Percentiles rank a stretch among this genome's conserved stretches.
phyloP scores from a whole-genome alignment of 768 basidiomycete species.

The Saitozyma podzolica region DNA sequence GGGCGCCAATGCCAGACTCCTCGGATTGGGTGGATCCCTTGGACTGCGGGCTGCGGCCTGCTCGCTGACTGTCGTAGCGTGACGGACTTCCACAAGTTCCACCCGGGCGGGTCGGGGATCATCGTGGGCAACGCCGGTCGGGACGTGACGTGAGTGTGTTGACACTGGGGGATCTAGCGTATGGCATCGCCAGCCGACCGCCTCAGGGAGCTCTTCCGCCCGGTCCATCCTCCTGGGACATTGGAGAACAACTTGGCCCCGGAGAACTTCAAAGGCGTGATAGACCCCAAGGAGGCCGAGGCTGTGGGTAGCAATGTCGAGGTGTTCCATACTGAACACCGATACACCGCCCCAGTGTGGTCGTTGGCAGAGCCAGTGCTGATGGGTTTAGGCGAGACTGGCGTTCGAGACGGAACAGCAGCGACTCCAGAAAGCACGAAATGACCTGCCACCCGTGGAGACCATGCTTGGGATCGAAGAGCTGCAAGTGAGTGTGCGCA shows the following conservation, averaged over 20 bases:
- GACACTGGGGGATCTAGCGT: background rate
- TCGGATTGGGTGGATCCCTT: no score
- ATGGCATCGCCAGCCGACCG: slow-evolving; percentile 8
- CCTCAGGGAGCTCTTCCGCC: slow-evolving; percentile 35
- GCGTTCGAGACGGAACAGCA: slow-evolving; percentile 29
- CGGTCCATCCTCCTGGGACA: slow-evolving; percentile 44
- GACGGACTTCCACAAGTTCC: slow-evolving; percentile 39
- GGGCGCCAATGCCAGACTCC: no score
- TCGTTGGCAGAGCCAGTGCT: no score
- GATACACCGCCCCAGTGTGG: no score
- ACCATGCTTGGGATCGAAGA: slow-evolving; percentile 47
- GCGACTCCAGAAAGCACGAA: slow-evolving; percentile 26
- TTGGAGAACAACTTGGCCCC: slow-evolving; percentile 40
- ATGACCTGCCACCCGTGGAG: slow-evolving; percentile 39
- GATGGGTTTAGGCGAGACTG: slow-evolving; percentile 19
- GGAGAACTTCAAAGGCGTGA: slow-evolving; percentile 33
- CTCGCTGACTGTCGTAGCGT: slow-evolving; percentile 21
- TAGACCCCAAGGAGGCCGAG: slow-evolving; percentile 36
- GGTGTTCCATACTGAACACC: no score
- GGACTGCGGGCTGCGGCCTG: background rate
- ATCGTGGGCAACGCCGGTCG: slow-evolving; percentile 45
- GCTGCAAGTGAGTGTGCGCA: slow-evolving; percentile 35
- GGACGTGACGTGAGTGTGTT: slow-evolving; percentile 45
- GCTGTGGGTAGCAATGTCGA: slow-evolving; percentile 16
- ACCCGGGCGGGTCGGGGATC: slow-evolving; percentile 48